phyloP scores from a whole-genome alignment of 2,329 filamentous ascomycete genomes.

The Sporothrix variecibatus region DNA sequence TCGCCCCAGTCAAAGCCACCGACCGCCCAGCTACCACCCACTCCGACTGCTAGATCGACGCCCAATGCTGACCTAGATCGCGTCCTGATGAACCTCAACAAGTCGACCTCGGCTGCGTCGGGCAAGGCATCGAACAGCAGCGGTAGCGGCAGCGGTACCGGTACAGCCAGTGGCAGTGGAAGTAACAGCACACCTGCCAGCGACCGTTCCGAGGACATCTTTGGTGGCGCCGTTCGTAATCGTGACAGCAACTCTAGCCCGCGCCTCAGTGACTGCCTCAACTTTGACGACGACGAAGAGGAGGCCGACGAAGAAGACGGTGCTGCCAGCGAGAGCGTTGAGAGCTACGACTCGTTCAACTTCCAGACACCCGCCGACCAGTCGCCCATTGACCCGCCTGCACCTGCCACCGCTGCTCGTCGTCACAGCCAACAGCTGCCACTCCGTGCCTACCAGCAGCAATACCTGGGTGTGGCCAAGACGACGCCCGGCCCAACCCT shows the following conservation, averaged over 20 bases:
- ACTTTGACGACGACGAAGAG: conserved; percentile 31
- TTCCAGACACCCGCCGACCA: conserved; percentile 30
- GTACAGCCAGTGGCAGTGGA: conserved; percentile 8
- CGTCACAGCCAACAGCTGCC: background rate
- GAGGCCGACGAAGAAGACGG: background rate
- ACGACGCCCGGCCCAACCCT: background rate
- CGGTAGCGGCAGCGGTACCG: conserved; percentile 5
- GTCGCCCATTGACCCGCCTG: background rate
- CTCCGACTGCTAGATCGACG: background rate
- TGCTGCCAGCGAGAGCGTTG: conserved; percentile 27
- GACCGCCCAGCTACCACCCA: background rate
- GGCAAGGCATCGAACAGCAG: conserved; percentile 6
- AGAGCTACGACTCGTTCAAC: conserved; percentile 25
- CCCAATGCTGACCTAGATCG: conserved; percentile 29
- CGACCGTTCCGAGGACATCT: conserved; percentile 7
- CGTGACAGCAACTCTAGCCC: conserved; percentile 32
- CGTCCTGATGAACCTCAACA: conserved; percentile 33
- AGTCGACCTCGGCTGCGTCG: background rate
- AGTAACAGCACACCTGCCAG: conserved; percentile 19
- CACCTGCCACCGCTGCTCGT: background rate
- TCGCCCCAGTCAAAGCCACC: conserved; percentile 21
- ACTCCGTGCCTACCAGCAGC: background rate
- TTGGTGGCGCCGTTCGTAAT: conserved; percentile 17
- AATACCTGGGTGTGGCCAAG: conserved; percentile 3
- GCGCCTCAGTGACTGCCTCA: conserved; percentile 36